A percentile compares a stretch with the other conserved stretches of the same genome.
Conservation (phyloP, 2,329 filamentous ascomycete genomes). For the Salinomyces thailandicus region DNA sequence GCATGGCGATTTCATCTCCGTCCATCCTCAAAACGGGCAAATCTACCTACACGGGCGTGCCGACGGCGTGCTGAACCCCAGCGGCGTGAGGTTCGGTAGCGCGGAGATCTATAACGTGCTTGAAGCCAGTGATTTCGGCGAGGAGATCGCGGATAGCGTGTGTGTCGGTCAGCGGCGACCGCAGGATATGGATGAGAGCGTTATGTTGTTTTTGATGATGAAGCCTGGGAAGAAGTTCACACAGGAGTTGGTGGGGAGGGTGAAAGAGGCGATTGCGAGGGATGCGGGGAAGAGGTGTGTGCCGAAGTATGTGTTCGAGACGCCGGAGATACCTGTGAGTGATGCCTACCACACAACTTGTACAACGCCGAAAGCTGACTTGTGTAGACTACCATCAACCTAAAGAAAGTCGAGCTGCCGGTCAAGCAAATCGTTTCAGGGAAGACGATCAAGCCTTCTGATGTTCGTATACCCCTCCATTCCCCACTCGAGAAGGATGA, state of each 20-base stretch:
- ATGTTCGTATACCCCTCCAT: too few species aligned
- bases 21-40: slow-evolving; percentile 57
- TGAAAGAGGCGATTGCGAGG: slow-evolving; percentile 55
- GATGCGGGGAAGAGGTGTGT: slow-evolving; percentile 65
- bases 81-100: slow-evolving; percentile 67
- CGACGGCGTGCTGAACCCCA: slow-evolving; percentile 72
- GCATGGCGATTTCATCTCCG: slow-evolving; percentile 67
- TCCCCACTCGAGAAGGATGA: too few species aligned
- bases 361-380: too few species aligned
- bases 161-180: slow-evolving; percentile 68
- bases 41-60: slow-evolving; percentile 58
- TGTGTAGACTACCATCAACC: slow-evolving; percentile 63
- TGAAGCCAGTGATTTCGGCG: slow-evolving; percentile 54
- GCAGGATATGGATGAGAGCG: slow-evolving; percentile 46
- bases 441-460: slow-evolving; percentile 60
- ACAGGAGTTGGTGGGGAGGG: slow-evolving; percentile 41
- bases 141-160: slow-evolving; percentile 57
- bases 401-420: slow-evolving; percentile 76
- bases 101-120: slow-evolving; percentile 71
- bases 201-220: slow-evolving; percentile 52
- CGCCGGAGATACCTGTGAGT: slow-evolving; percentile 67
- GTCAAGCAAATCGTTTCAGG: slow-evolving; percentile 78
- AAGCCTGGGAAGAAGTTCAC: slow-evolving; percentile 48
- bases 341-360: too few species aligned
- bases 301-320: slow-evolving; percentile 68